These are phyloP conservation scores for Xylariaceae sp. DNA, from an alignment of 2,329 filamentous ascomycete species.

Conservation along the genomic window DNA sequence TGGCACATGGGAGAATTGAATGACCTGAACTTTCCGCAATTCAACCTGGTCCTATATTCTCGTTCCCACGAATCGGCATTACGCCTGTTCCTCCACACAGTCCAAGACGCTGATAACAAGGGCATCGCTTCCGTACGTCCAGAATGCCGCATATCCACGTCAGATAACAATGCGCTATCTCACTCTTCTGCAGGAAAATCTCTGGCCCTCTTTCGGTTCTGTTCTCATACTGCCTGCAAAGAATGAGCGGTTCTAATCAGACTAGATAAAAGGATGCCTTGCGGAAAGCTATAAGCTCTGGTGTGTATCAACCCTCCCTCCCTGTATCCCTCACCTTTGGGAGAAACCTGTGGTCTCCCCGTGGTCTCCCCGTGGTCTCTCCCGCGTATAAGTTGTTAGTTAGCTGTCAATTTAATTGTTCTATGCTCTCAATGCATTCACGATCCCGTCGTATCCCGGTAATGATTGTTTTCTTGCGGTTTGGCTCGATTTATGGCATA, in stretches of 20 bases:
- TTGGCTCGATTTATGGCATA: not conserved
- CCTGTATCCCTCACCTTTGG: slow-evolving; percentile 10
- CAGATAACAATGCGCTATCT: slow-evolving; percentile 18
- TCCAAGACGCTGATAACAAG: slow-evolving; percentile 2
- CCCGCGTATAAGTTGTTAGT: not conserved
- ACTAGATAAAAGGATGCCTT: not conserved
- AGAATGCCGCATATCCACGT: slow-evolving; percentile 12
- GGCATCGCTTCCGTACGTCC: slow-evolving; percentile 16
- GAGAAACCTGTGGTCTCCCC: too few species aligned
- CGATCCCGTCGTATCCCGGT: not conserved
- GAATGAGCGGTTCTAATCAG: slow-evolving; percentile 6
- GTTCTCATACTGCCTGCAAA: slow-evolving; percentile 7
- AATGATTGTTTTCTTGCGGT: not conserved
- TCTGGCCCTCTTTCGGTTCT: slow-evolving; percentile 4
- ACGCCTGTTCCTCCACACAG: not conserved
- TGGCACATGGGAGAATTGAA: slow-evolving; percentile 22
- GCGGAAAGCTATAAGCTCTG: slow-evolving; percentile 17
- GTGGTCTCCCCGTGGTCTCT: not conserved
- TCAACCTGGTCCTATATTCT: slow-evolving; percentile 20
- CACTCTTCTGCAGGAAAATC: slow-evolving; percentile 19
- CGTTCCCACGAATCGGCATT: not conserved
- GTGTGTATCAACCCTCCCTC: slow-evolving; percentile 30
- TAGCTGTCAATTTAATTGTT: not conserved
- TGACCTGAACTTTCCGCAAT: slow-evolving; percentile 26
- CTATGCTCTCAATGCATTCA: not conserved